phyloP scores from a whole-genome alignment of 176 grass and related monocot species.

The Juncus effusus region DNA sequence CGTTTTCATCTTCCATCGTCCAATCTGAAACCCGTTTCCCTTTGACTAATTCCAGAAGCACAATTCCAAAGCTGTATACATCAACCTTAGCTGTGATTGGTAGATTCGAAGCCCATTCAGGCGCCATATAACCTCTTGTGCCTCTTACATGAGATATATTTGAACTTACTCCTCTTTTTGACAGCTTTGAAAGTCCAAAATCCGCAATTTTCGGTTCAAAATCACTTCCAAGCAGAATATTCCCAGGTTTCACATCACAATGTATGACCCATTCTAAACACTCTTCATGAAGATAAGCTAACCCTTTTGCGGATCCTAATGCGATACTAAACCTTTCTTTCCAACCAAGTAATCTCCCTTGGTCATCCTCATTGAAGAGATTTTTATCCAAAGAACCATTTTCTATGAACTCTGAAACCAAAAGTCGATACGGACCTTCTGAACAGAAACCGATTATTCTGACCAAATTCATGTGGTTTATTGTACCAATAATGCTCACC shows the following conservation, averaged over 20 bases:
- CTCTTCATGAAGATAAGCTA: conserved; percentile 51
- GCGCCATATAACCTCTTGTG: conserved; percentile 18
- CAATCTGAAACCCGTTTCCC: conserved; percentile 27
- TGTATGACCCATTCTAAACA: conserved; percentile 60
- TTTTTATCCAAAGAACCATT: conserved; percentile 20
- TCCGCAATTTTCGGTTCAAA: conserved; percentile 43
- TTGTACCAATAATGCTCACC: conserved; percentile 44
- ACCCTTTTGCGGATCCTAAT: conserved; percentile 32
- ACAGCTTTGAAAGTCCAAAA: conserved; percentile 29
- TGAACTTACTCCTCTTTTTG: conserved; percentile 21
- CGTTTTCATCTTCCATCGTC: background rate
- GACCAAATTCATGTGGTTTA: conserved; percentile 58
- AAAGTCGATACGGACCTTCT: conserved; percentile 32
- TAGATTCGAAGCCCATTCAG: conserved; percentile 4
- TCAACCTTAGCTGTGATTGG: conserved; percentile 33
- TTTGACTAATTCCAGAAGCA: conserved; percentile 31
- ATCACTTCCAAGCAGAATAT: conserved; percentile 40
- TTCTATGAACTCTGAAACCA: conserved; percentile 27
- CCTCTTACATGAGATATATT: conserved; percentile 22
- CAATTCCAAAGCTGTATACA: conserved; percentile 33
- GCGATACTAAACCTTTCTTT: conserved; percentile 38
- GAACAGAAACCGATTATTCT: conserved; percentile 50
- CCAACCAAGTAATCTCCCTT: conserved; percentile 26
- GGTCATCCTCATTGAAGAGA: conserved; percentile 9
- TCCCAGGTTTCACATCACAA: conserved; percentile 58